These are phyloP conservation scores for Hypoxylon subgilvum DNA, from an alignment of 495 filamentous ascomycete genomes.

Conservation along the genomic window DNA sequence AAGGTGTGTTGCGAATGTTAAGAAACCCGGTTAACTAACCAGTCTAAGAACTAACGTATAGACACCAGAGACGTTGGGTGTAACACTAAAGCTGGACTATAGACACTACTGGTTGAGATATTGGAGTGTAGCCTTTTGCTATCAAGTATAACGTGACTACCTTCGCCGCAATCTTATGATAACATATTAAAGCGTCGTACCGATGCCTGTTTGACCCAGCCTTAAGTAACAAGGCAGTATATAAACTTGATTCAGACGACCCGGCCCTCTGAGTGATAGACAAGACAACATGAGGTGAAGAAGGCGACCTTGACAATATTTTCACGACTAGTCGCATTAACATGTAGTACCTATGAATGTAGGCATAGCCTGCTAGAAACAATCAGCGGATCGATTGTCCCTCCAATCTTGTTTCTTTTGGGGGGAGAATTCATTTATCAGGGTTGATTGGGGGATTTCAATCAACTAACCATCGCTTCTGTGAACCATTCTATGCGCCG, in stretches of 20 bases:
- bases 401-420: conserved; percentile 11
- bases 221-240: not conserved
- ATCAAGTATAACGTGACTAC: not conserved
- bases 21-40: conserved; percentile 20
- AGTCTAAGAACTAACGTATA: conserved; percentile 1
- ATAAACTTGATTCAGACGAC: not conserved
- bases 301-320: no score
- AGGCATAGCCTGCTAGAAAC: conserved; percentile 1
- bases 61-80: not conserved
- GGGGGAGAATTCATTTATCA: conserved; percentile 16
- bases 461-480: not conserved
- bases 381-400: not conserved
- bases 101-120: not conserved
- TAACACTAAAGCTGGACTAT: conserved; percentile 10
- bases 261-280: no score
- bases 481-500: not conserved
- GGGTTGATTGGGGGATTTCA: conserved; percentile 1
- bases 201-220: not conserved
- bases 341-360: not conserved
- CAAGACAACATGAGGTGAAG: no score
- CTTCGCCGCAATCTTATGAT: not conserved
- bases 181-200: not conserved
- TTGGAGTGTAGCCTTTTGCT: not conserved
- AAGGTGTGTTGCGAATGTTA: conserved; percentile 7
- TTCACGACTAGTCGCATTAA: no score